Evolutionary conservation across 192 early-diverging fungal genomes (phyloP).

Genomic region (Entrophospora sp.): DNA sequence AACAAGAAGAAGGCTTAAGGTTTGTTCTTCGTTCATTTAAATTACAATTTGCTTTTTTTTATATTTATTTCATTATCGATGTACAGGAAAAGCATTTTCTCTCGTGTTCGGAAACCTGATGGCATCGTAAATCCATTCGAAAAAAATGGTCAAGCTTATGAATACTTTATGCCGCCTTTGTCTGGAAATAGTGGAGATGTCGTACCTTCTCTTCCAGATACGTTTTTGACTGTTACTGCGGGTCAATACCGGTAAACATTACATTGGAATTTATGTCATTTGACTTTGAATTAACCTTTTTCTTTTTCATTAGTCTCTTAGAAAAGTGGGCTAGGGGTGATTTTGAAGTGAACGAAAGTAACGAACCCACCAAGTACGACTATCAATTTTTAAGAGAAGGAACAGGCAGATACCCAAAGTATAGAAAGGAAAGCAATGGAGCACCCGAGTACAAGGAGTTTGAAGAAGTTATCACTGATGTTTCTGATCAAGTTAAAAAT

Average conservation of each 20-base stretch:
- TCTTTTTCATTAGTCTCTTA: background rate
- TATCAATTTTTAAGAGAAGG: background rate
- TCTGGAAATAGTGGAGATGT: conserved; percentile 2
- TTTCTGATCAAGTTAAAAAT: background rate
- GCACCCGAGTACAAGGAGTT: background rate
- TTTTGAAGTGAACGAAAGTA: background rate
- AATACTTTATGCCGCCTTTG: conserved; percentile 2
- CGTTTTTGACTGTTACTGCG: background rate
- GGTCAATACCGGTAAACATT: conserved; percentile 1
- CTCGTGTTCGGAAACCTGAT: background rate
- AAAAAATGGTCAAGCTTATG: background rate
- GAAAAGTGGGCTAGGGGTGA: background rate
- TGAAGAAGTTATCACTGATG: background rate
- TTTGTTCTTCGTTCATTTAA: background rate
- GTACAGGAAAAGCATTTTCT: background rate
- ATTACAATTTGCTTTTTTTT: too few relatives aligned
- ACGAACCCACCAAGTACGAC: background rate
- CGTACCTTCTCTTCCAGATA: background rate
- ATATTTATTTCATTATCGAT: conserved; percentile 2
- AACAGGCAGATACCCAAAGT: too few relatives aligned
- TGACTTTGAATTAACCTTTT: background rate
- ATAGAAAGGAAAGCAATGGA: too few relatives aligned
- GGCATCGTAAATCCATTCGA: background rate
- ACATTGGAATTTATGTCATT: background rate
- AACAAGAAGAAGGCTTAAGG: background rate